Percentiles rank a stretch among this genome's conserved stretches.
Conservation (phyloP, 2,329 filamentous ascomycete species). For the Ophiostoma pallidulum region DNA sequence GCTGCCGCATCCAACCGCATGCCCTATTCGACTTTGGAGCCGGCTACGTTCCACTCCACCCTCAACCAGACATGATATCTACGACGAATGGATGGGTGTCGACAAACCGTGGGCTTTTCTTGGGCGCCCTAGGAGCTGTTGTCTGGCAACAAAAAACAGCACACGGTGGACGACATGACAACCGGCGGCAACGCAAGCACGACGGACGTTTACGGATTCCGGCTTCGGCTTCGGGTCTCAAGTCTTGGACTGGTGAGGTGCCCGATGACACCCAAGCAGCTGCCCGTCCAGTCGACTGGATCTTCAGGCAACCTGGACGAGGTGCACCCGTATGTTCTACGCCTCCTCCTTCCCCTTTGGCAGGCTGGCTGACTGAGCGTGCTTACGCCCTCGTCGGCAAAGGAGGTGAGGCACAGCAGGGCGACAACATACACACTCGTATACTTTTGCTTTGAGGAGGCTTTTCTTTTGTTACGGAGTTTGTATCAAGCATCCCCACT, state of each 20-base stretch:
- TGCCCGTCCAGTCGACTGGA: slow-evolving; percentile 19
- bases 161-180: background rate
- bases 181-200: background rate
- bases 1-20: slow-evolving; percentile 16
- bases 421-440: too few species aligned
- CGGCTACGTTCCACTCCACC: slow-evolving; percentile 12
- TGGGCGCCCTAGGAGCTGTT: background rate
- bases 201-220: slow-evolving; percentile 7
- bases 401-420: too few species aligned
- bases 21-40: slow-evolving; percentile 18
- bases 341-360: background rate
- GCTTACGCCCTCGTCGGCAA: too few species aligned
- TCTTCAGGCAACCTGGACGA: slow-evolving; percentile 19
- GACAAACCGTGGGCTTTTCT: slow-evolving; percentile 20
- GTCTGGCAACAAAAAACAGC: background rate
- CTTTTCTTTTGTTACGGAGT: too few species aligned
- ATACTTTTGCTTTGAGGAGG: too few species aligned
- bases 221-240: slow-evolving; percentile 18
- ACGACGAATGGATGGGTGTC: slow-evolving; percentile 17
- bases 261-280: slow-evolving; percentile 17
- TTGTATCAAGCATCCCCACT: too few species aligned
- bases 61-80: slow-evolving; percentile 21
- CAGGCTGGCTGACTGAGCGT: too few species aligned
- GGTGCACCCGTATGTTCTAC: slow-evolving; percentile 16
- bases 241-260: slow-evolving; percentile 13